Percentiles rank a stretch among this genome's conserved stretches.
Evolutionary conservation across 2,329 filamentous ascomycete species (phyloP).

Genomic region (Dryadomyces quercus-mongolicae): DNA sequence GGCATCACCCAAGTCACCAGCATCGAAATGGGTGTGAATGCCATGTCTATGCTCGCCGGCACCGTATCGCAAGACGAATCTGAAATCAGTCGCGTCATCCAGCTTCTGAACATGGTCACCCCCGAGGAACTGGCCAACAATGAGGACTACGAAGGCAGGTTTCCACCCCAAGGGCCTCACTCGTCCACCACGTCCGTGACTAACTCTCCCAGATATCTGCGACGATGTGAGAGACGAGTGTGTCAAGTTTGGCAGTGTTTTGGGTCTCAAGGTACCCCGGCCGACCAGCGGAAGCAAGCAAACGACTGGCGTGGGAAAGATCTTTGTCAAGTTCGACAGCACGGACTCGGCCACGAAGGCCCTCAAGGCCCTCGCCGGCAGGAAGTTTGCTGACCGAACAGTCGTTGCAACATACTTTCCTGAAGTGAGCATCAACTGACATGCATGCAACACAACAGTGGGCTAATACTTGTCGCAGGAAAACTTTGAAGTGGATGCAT

Average conservation of each 20-base stretch:
- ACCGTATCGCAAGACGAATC: constrained; percentile 64
- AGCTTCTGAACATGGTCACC: constrained; percentile 97
- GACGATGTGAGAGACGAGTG: constrained; percentile 93
- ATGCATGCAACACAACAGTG: not conserved
- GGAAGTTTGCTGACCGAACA: constrained; percentile 92
- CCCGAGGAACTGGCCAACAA: constrained; percentile 86
- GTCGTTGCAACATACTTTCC: constrained; percentile 95
- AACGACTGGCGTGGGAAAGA: constrained; percentile 87
- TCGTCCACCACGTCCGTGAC: constrained; percentile 8
- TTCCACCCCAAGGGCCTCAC: not conserved
- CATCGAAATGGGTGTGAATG: constrained; percentile 90
- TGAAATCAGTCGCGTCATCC: constrained; percentile 73
- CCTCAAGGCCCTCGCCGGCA: constrained; percentile 76
- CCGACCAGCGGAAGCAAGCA: constrained; percentile 74
- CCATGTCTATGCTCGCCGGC: constrained; percentile 94
- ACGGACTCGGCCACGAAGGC: constrained; percentile 72
- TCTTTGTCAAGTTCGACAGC: constrained; percentile 86
- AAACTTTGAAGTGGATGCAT: constrained; percentile 86
- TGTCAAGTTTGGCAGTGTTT: constrained; percentile 72
- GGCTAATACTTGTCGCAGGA: constrained; percentile 39
- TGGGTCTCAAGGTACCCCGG: constrained; percentile 87
- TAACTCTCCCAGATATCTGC: constrained; percentile 65
- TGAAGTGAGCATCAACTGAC: constrained; percentile 46
- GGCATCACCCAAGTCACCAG: constrained; percentile 87
- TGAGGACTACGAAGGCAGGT: constrained; percentile 85